A percentile compares a stretch with the other conserved stretches of the same genome.
phyloP scores from a whole-genome alignment of 208 protist genomes.

The Leishmania amazonensis region DNA sequence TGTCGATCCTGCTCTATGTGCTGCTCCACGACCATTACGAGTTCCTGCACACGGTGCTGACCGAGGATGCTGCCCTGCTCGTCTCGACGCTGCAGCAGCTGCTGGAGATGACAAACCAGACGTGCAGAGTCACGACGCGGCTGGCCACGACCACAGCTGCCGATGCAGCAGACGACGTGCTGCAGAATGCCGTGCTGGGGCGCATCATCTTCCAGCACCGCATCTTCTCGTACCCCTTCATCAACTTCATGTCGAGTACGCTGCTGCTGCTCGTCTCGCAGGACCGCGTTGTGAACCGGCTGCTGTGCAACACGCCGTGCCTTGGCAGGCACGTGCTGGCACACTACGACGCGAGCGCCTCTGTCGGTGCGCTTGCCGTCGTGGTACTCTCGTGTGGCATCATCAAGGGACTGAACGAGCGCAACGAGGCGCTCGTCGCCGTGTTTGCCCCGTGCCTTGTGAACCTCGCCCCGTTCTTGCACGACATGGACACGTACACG shows the following conservation, averaged over 20 bases:
- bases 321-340: slow-evolving; percentile 37
- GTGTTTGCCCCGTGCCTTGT: slow-evolving; percentile 68
- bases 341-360: slow-evolving; percentile 16
- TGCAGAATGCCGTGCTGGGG: slow-evolving; percentile 33
- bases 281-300: slow-evolving; percentile 59
- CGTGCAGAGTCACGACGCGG: slow-evolving; percentile 16
- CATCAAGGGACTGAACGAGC: slow-evolving; percentile 56
- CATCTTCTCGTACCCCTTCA: slow-evolving; percentile 72
- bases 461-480: slow-evolving; percentile 69
- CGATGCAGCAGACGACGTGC: slow-evolving; percentile 24
- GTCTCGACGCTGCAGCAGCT: slow-evolving; percentile 50
- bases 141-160: not conserved
- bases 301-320: slow-evolving; percentile 46
- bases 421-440: slow-evolving; percentile 64
- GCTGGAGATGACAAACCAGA: slow-evolving; percentile 49
- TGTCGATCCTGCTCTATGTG: slow-evolving; percentile 74
- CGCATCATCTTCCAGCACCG: slow-evolving; percentile 42
- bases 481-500: slow-evolving; percentile 71
- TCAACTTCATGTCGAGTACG: slow-evolving; percentile 81
- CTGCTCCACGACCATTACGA: slow-evolving; percentile 70
- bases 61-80: slow-evolving; percentile 34
- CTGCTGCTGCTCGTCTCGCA: slow-evolving; percentile 80
- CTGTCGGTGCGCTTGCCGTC: slow-evolving; percentile 45
- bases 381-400: slow-evolving; percentile 55
- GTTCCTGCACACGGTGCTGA: slow-evolving; percentile 53